These are phyloP conservation scores for Eimeria tenella DNA, from an alignment of 169 alveolate species.

Conservation along the genomic window DNA sequence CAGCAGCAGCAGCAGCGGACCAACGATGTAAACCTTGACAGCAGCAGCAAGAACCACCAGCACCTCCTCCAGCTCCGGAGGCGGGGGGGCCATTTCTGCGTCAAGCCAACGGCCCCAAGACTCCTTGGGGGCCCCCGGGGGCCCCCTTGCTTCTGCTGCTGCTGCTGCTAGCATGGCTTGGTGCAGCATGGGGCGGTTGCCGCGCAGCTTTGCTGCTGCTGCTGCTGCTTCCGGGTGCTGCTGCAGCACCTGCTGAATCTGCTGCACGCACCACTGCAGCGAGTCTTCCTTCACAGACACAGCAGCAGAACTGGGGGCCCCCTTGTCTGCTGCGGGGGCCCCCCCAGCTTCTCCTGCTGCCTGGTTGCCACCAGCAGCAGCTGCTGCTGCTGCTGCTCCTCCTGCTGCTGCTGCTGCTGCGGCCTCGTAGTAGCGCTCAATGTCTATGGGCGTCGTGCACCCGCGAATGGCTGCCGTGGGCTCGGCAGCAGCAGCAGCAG, in stretches of 20 bases:
- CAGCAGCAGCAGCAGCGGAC: constrained; percentile 31
- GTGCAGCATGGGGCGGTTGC: constrained; percentile 67
- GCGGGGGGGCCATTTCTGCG: constrained; percentile 50
- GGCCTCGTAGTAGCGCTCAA: constrained; percentile 50
- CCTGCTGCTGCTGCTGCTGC: constrained; percentile 51
- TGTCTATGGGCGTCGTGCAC: constrained; percentile 60
- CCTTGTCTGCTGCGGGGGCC: constrained; percentile 31
- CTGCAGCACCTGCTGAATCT: constrained; percentile 72
- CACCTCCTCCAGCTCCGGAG: constrained; percentile 54
- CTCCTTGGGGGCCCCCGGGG: constrained; percentile 11
- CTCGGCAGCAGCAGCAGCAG: constrained; percentile 10
- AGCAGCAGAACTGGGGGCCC: neutral
- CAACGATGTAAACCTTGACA: constrained; percentile 63
- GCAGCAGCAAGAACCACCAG: constrained; percentile 75
- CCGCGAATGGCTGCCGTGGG: constrained; percentile 9
- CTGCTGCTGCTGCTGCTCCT: neutral
- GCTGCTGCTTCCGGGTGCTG: constrained; percentile 61
- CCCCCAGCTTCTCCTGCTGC: constrained; percentile 64
- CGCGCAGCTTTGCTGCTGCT: constrained; percentile 28
- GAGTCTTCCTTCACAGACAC: constrained; percentile 59
- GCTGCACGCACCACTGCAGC: constrained; percentile 75
- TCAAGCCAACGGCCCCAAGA: constrained; percentile 60
- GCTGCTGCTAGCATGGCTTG: constrained; percentile 72
- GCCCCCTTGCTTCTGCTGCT: constrained; percentile 27
- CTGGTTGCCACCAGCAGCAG: neutral